Evolutionary conservation across 2,329 filamentous ascomycete species (phyloP), one percentile per base, ranked within the genome.

Genomic region (Phialocephala subalpina): DNA sequence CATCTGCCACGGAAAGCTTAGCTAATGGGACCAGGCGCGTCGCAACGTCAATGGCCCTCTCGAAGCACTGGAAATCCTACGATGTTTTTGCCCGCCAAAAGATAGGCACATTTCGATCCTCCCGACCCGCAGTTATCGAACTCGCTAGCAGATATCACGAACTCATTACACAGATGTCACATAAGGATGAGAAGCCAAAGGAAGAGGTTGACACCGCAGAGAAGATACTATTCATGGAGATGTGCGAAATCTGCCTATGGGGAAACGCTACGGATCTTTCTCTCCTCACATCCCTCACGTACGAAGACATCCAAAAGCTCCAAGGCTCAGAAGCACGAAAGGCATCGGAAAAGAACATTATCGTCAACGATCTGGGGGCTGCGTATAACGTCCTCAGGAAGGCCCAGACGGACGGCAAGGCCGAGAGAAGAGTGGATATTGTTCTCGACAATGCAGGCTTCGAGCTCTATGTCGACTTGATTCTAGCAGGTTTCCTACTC

Each of bases 401-500:
- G 67, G 91, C 90, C 0, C 87, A 91, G 70, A 84, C 83, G 25
- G 83, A 86, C 36, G 86, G 86, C 33, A 87, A 88, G 75, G 82
- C 84, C 67, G 90, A 94, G 71, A 87, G 94, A 42, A 86, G 93
- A 18, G 91, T 99, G 1, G 96, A 99, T 74, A 95, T 99, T 70
- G 92, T 99, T 1, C 90, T 99, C 5, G 96, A 99, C 78, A 99
- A 99, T 73, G 93, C 96, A 22, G 96, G 96, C 6, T 99, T 99
- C 76, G 96, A 99, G 82, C 86, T 99, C 14, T 99, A 94, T 76
- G 96, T 98, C 70, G 96, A 99, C 76, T 85, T 99, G 11, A 90
- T 98, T 64, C 86, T 99, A 1, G 94, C 93, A 0, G 95, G 94
- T 0, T 99, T 97, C 77, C 84, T 99, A 16, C 84, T 99, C 7